These are phyloP conservation scores for Polychaeton citri DNA, from an alignment of 2,329 filamentous ascomycete species.

Conservation along the genomic window DNA sequence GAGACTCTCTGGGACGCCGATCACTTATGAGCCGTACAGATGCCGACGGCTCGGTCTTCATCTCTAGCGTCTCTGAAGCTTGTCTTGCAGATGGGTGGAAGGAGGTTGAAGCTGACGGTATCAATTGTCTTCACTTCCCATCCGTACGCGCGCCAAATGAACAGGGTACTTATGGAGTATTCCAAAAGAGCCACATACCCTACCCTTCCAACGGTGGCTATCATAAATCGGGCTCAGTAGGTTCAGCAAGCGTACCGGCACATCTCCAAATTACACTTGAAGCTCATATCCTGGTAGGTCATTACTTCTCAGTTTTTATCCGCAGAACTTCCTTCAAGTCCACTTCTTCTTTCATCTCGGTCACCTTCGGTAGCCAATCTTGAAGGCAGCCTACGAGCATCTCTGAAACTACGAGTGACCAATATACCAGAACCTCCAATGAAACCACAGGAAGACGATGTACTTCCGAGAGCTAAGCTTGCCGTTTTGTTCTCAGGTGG, in stretches of 20 bases:
- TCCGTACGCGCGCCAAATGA: background rate
- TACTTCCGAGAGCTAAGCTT: constrained; percentile 35
- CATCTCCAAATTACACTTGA: constrained; percentile 4
- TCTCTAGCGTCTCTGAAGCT: constrained; percentile 49
- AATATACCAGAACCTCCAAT: constrained; percentile 43
- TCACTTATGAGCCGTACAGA: constrained; percentile 54
- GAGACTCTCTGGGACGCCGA: constrained; percentile 76
- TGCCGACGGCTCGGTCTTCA: constrained; percentile 37
- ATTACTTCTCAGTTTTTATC: constrained; percentile 18
- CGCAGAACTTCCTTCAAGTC: constrained; percentile 6
- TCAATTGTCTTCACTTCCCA: constrained; percentile 54
- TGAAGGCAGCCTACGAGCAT: constrained; percentile 11
- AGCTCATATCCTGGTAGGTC: constrained; percentile 22
- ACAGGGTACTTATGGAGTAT: constrained; percentile 5
- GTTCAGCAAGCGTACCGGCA: constrained; percentile 5
- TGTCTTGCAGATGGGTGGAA: constrained; percentile 48
- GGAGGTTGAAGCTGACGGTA: constrained; percentile 74
- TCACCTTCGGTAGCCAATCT: constrained; percentile 13
- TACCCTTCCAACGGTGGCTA: constrained; percentile 6
- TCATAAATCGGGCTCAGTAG: constrained; percentile 10
- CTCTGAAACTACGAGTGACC: constrained; percentile 31
- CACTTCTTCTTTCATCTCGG: constrained; percentile 4
- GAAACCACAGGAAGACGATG: background rate
- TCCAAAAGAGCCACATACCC: constrained; percentile 3
- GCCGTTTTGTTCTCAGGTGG: constrained; percentile 89